Evolutionary conservation across 75 land plant genomes (phyloP).

Genomic region (Pinus albicaulis): DNA sequence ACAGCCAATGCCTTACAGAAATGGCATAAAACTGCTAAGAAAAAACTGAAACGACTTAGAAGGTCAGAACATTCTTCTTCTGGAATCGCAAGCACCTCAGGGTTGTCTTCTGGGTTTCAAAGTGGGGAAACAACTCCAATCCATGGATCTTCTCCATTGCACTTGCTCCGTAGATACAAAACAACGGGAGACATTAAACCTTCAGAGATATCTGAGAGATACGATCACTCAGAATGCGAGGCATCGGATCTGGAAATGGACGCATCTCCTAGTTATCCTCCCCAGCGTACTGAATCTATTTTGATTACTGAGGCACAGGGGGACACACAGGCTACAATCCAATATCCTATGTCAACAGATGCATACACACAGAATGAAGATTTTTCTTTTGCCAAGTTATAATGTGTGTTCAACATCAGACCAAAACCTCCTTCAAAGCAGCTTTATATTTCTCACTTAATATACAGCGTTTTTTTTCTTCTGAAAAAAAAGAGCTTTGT

Average conservation of each 20-base stretch:
- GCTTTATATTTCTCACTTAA: too few species aligned
- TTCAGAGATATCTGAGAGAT: neutral
- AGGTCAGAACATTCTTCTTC: neutral
- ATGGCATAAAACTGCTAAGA: slow-evolving; percentile 16
- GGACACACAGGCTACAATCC: neutral
- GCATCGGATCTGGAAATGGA: neutral
- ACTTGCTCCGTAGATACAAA: slow-evolving; percentile 1
- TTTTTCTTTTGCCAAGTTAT: neutral
- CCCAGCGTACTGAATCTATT: neutral
- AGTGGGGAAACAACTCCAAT: slow-evolving; percentile 5
- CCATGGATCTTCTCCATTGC: neutral
- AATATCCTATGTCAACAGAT: neutral
- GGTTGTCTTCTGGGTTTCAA: neutral
- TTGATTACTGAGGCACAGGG: neutral
- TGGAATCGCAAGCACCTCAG: neutral
- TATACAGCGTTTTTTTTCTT: too few species aligned
- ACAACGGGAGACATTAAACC: slow-evolving; percentile 2
- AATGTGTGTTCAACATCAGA: neutral
- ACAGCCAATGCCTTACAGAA: slow-evolving; percentile 21
- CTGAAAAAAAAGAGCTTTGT: too few species aligned
- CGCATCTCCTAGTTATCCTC: neutral
- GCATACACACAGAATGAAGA: neutral
- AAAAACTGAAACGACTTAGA: neutral
- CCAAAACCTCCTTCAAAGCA: too few species aligned
- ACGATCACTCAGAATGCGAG: neutral